phyloP scores from a whole-genome alignment of 192 early-diverging fungal species.

The Entrophospora sp. region DNA sequence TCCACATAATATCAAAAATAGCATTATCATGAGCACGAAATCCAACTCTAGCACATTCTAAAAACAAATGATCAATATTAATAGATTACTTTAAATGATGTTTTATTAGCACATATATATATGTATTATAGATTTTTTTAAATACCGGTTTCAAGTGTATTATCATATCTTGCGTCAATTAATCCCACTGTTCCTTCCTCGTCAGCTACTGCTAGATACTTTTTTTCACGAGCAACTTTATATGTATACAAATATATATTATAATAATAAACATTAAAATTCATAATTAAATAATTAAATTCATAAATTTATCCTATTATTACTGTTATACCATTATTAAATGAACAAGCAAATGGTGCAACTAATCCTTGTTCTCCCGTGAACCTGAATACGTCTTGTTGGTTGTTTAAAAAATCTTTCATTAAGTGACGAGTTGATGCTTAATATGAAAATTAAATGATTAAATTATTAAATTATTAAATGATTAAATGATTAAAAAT shows the following conservation, averaged over 20 bases:
- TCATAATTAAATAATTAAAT: background rate
- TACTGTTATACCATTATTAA: constrained; percentile 5
- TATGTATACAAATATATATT: too few species aligned
- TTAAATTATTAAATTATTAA: too few species aligned
- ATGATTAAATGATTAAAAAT: background rate
- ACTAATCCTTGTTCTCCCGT: background rate
- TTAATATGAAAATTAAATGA: too few species aligned
- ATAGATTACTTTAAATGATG: too few species aligned
- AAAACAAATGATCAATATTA: background rate
- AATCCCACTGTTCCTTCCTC: constrained; percentile 51
- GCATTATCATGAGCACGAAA: constrained; percentile 67
- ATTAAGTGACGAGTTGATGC: constrained; percentile 16
- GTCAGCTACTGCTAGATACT: constrained; percentile 51
- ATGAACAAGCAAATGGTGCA: constrained; percentile 18
- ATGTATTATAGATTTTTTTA: background rate
- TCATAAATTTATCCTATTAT: background rate
- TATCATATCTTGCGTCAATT: constrained; percentile 41
- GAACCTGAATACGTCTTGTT: constrained; percentile 13
- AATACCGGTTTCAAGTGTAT: constrained; percentile 21
- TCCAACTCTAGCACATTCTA: constrained; percentile 21
- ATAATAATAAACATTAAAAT: background rate
- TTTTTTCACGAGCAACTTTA: constrained; percentile 34
- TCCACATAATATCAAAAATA: constrained; percentile 71
- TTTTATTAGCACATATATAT: background rate
- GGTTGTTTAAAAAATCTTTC: constrained; percentile 10